Percentiles rank a stretch among this genome's conserved stretches.
phyloP scores from a whole-genome alignment of 768 basidiomycete genomes.

The Boletus bicolor region DNA sequence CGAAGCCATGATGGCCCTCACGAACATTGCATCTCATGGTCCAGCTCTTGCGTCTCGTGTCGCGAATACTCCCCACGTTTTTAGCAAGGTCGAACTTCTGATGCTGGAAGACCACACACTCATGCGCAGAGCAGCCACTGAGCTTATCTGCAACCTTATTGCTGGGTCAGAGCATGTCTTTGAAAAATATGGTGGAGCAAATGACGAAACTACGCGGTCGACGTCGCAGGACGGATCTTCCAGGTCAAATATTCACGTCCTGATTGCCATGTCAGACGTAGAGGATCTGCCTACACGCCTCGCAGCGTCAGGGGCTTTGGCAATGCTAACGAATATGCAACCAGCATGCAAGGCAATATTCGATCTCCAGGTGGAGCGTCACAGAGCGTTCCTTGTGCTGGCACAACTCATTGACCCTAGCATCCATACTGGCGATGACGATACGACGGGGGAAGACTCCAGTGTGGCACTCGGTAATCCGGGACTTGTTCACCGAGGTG shows the following conservation, averaged over 20 bases:
- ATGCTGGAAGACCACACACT: slow-evolving; percentile 81
- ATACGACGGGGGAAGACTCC: slow-evolving; percentile 38
- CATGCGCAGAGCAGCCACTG: slow-evolving; percentile 82
- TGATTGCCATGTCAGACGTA: slow-evolving; percentile 83
- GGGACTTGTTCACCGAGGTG: slow-evolving; percentile 74
- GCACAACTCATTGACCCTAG: slow-evolving; percentile 65
- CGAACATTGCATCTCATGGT: slow-evolving; percentile 84
- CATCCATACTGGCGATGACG: slow-evolving; percentile 32
- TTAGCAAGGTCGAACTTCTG: slow-evolving; percentile 66
- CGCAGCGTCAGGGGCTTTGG: slow-evolving; percentile 90
- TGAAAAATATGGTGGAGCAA: slow-evolving; percentile 60
- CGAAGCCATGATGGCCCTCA: slow-evolving; percentile 93
- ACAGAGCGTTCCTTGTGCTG: slow-evolving; percentile 62
- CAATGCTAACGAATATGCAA: slow-evolving; percentile 66
- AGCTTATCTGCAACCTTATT: slow-evolving; percentile 90
- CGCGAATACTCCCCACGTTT: slow-evolving; percentile 54
- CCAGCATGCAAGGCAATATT: slow-evolving; percentile 60
- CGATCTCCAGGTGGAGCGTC: slow-evolving; percentile 60
- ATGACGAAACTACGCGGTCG: slow-evolving; percentile 34
- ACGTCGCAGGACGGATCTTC: slow-evolving; percentile 33
- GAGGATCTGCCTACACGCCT: slow-evolving; percentile 81
- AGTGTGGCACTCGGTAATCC: slow-evolving; percentile 35
- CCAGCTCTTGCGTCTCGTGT: slow-evolving; percentile 65
- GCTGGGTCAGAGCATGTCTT: slow-evolving; percentile 74
- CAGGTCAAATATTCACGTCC: slow-evolving; percentile 71